phyloP scores from a whole-genome alignment of 2,329 filamentous ascomycete genomes.

The Fusarium sp. region DNA sequence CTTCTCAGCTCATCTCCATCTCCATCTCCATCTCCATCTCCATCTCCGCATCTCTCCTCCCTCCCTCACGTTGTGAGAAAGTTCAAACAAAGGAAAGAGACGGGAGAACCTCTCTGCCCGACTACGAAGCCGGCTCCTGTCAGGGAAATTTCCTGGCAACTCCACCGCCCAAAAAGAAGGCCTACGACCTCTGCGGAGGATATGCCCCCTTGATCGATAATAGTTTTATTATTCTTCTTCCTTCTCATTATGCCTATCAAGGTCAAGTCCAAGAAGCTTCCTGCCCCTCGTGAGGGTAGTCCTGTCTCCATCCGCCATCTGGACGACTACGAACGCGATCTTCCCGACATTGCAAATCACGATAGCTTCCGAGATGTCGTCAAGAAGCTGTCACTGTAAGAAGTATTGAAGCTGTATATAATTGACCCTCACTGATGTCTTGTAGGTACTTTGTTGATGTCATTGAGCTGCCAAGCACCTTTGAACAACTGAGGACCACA shows the following conservation, averaged over 20 bases:
- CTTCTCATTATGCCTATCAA: conserved; percentile 54
- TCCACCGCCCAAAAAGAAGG: background rate
- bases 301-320: conserved; percentile 51
- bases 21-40: conserved; percentile 9
- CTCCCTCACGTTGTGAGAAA: conserved; percentile 25
- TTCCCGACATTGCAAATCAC: conserved; percentile 69
- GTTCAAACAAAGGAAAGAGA: conserved; percentile 14
- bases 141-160: background rate
- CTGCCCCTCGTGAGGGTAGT: conserved; percentile 53
- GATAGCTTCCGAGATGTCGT: conserved; percentile 75
- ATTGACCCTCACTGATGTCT: conserved; percentile 14
- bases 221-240: background rate
- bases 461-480: conserved; percentile 74
- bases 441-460: conserved; percentile 72
- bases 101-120: conserved; percentile 6
- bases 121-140: background rate
- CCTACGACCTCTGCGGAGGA: conserved; percentile 3
- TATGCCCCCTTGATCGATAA: background rate
- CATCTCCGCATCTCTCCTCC: conserved; percentile 29
- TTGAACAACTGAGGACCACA: conserved; percentile 79
- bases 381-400: conserved; percentile 74
- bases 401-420: background rate
- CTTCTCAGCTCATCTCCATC: conserved; percentile 1
- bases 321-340: conserved; percentile 53
- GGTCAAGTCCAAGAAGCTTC: conserved; percentile 53